Evolutionary conservation across 106 monocot species (phyloP).

Genomic region (Dendrobium officinale): DNA sequence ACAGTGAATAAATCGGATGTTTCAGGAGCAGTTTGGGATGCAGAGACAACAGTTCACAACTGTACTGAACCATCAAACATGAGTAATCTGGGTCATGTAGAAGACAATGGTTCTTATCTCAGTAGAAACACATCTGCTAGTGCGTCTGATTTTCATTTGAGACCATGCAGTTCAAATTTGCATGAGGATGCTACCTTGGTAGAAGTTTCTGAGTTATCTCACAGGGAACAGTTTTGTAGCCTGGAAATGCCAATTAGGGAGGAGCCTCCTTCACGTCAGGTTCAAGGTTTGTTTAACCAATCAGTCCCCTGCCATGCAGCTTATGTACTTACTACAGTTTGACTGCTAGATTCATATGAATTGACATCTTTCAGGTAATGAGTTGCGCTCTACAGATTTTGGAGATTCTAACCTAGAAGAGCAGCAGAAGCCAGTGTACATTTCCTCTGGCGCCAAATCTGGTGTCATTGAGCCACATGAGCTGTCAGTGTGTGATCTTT

Average conservation of each 20-base stretch:
- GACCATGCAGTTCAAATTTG: constrained; percentile 16
- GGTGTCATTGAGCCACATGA: constrained; percentile 10
- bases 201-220: constrained; percentile 11
- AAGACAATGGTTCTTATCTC: constrained; percentile 1
- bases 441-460: background rate
- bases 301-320: background rate
- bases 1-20: background rate
- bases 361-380: constrained; percentile 16
- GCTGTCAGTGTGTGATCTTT: constrained; percentile 4
- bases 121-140: background rate
- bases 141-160: constrained; percentile 25
- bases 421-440: constrained; percentile 15
- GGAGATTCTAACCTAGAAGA: constrained; percentile 6
- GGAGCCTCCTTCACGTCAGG: constrained; percentile 10
- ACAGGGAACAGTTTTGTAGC: constrained; percentile 7
- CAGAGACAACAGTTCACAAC: background rate
- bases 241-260: constrained; percentile 18
- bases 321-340: background rate
- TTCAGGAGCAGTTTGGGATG: background rate
- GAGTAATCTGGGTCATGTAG: constrained; percentile 10
- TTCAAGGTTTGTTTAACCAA: constrained; percentile 36
- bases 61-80: constrained; percentile 9
- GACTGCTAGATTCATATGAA: background rate
- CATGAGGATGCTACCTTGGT: constrained; percentile 8
- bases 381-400: background rate